A percentile compares a stretch with the other conserved stretches of the same genome.
Conservation (phyloP, 1,139 yeast genomes). For the Blastobotrys apis region DNA sequence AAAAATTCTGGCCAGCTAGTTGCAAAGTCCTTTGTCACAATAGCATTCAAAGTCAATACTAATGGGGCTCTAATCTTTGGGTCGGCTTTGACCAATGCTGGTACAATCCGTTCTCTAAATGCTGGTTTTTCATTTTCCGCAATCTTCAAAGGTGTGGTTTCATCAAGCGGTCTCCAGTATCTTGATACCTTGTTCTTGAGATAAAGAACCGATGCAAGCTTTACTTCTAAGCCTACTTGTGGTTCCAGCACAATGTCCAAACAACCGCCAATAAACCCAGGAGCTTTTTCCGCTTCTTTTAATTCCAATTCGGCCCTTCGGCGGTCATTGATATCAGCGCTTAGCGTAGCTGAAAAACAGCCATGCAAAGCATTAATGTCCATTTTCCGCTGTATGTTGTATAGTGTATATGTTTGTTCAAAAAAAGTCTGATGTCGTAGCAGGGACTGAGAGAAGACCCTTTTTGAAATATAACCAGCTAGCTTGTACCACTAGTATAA, state of each 20-base stretch:
- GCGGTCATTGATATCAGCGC: slow-evolving; percentile 60
- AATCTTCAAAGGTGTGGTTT: slow-evolving; percentile 37
- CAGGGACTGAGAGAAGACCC: too few species aligned
- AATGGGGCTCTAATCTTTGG: slow-evolving; percentile 51
- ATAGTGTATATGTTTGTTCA: too few species aligned
- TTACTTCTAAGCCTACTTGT: slow-evolving; percentile 52
- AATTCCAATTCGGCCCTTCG: slow-evolving; percentile 67
- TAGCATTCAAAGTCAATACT: slow-evolving; percentile 61
- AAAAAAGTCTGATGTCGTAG: too few species aligned
- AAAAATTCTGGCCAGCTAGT: slow-evolving; percentile 65
- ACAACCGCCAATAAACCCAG: slow-evolving; percentile 83
- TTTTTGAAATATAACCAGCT: too few species aligned
- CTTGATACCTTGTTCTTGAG: slow-evolving; percentile 71
- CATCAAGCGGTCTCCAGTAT: slow-evolving; percentile 52
- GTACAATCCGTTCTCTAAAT: slow-evolving; percentile 58
- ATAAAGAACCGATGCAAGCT: slow-evolving; percentile 80
- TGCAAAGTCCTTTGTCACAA: slow-evolving; percentile 69
- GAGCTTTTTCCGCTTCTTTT: slow-evolving; percentile 48
- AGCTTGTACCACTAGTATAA: too few species aligned
- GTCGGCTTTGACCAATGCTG: slow-evolving; percentile 43
- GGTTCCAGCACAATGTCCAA: slow-evolving; percentile 63
- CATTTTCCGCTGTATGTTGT: slow-evolving; percentile 40
- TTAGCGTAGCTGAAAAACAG: slow-evolving; percentile 79
- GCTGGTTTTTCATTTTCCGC: slow-evolving; percentile 68
- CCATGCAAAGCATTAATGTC: slow-evolving; percentile 62